Base-by-base conservation (phyloP, 768 basidiomycete species). In the Tulasnella sp. region DNA sequence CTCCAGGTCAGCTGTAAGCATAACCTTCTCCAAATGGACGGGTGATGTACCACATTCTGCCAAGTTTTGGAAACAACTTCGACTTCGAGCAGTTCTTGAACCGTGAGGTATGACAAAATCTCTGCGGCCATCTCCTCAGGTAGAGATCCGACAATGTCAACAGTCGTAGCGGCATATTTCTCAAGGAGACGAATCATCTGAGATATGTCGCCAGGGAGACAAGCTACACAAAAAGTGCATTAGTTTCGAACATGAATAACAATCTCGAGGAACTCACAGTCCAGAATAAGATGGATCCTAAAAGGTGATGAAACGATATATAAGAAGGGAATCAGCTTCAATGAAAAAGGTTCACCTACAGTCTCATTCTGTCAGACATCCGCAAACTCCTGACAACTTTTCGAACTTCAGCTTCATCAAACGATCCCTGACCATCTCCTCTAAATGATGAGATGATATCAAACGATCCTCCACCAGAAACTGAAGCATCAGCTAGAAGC, bases 111-210 rank as follows among this genome's bases (percentile, higher is more conserved):
- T 58, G 72, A 73, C 24, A 92, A 67, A 34, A 91, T 70, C 39
- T 73, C 72, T 56, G 81, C 70, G 0, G 78, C 74, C 1, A 90
- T 64, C 16, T 79, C 72, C 0, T 79, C 79, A 0, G 81, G 71
- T 15, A 92, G 70, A 39, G 73, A 72, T 5, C 83, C 81, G 27
- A 92, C 68, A 43, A 93, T 72, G 60, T 93, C 90, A 59, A 85
- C 85, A 5, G 85, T 83, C 10, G 83, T 83, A 58, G 73, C 77
- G 31, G 76, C 74, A 58, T 93, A 91, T 63, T 88, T 87, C 64
- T 90, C 77, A 15, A 93, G 74, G 2, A 87, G 75, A 1, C 83
- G 72, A 37, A 92, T 87, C 62, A 90, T 89, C 5, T 85, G 70
- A 9, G 76, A 77, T 28, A 91, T 84, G 58, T 91, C 89, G 28